Evolutionary conservation across 345 rosid genomes (phyloP), one percentile per base, ranked within the genome.

Genomic region (Salix dunnii): DNA sequence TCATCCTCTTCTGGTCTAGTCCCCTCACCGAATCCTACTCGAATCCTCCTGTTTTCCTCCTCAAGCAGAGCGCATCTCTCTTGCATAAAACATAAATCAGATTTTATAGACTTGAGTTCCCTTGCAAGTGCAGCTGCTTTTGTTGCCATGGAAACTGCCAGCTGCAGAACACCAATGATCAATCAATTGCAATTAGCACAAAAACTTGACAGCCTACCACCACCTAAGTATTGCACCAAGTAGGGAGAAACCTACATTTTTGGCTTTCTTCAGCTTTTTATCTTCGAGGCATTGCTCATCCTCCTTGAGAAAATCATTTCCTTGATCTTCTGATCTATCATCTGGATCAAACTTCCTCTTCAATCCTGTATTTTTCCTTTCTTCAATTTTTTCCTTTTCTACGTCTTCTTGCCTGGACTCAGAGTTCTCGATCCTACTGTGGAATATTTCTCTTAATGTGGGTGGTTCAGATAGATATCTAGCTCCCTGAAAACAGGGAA

Each of bases 1-100:
- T 96, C 99, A 86, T 96, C 98, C 85, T 96, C 99, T 81, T 94
- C 97, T 4, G 95, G 98, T 84, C 90, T 83, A 60, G 87, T 88
- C 48, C 94, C 97, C 48, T 82, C 82, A 0, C 79, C 82, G 70
- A 90, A 89, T 30, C 98, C 97, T 67, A 93, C 93, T 76, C 94
- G 86, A 10, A 96, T 91, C 88, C 94, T 90, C 43, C 83, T 87
- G 86, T 94, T 96, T 76, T 94, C 97, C 79, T 91, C 98, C 82
- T 92, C 97, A 20, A 92, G 93, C 75, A 94, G 76, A 53, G 80
- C 74, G 63, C 94, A 89, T 53, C 95, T 84, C 81, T 92, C 97
- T 89, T 92, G 98, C 84, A 85, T 72, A 76, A 89, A 93, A 76
- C 87, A 84, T 74, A 96, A 40, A 75, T 92, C 95, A 1, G 94